phyloP scores from a whole-genome alignment of 2,329 filamentous ascomycete species.

The Aspergillus fijiensis region DNA sequence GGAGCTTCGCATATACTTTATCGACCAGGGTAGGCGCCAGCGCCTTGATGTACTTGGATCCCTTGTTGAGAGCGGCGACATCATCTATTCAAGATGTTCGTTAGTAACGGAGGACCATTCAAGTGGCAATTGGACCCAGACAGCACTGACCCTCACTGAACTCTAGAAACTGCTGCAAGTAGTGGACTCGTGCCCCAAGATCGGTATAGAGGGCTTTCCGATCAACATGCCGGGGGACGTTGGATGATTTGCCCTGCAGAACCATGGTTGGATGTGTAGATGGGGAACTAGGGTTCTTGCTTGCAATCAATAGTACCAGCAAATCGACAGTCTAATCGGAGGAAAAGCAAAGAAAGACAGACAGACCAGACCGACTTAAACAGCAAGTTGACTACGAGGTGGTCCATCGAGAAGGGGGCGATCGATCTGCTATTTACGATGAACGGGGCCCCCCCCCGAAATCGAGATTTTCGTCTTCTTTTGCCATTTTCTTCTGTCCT shows the following conservation, averaged over 20 bases:
- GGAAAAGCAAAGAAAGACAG: neutral
- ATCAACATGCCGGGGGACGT: slow-evolving; percentile 56
- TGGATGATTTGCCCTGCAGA: neutral
- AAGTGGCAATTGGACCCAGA: too few relatives aligned
- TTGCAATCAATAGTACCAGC: neutral
- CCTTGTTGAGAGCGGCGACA: slow-evolving; percentile 66
- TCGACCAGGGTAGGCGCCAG: slow-evolving; percentile 81
- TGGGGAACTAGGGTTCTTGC: neutral
- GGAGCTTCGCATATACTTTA: slow-evolving; percentile 78
- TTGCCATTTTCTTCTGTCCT: neutral
- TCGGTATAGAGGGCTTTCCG: slow-evolving; percentile 70
- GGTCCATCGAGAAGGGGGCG: neutral
- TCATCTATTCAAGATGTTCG: slow-evolving; percentile 54
- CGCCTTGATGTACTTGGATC: slow-evolving; percentile 73
- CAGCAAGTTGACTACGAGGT: neutral
- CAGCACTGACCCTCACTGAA: slow-evolving; percentile 63
- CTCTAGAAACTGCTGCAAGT: slow-evolving; percentile 73
- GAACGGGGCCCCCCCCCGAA: neutral
- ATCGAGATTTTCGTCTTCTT: neutral
- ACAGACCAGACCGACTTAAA: neutral
- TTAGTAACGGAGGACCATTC: neutral
- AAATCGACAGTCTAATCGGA: neutral
- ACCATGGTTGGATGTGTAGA: neutral
- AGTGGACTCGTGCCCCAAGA: slow-evolving; percentile 67
- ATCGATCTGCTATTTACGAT: neutral